Evolutionary conservation across 768 basidiomycete species (phyloP).

Genomic region (Trametes cubensis): DNA sequence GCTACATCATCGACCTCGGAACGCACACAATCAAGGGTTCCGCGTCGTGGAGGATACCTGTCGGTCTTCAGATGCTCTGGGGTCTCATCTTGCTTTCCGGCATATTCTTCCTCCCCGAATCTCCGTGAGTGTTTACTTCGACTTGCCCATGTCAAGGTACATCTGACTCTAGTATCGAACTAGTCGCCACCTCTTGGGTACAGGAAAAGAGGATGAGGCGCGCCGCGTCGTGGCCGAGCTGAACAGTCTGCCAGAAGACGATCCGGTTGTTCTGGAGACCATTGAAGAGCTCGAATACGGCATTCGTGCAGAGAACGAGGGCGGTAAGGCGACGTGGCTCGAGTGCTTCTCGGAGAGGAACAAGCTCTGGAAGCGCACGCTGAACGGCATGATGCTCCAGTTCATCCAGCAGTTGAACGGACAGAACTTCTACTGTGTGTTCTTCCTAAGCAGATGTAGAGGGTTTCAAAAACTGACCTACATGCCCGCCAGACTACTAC

Average conservation of each 20-base stretch:
- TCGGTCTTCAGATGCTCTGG: constrained; percentile 76
- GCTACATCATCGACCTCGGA: constrained; percentile 71
- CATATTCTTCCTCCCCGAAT: constrained; percentile 77
- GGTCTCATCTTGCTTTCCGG: constrained; percentile 68
- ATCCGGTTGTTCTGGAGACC: constrained; percentile 58
- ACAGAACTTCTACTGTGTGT: constrained; percentile 78
- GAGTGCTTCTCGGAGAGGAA: constrained; percentile 77
- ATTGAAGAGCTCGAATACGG: constrained; percentile 67
- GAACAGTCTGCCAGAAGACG: constrained; percentile 62
- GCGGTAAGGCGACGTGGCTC: constrained; percentile 76
- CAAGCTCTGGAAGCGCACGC: constrained; percentile 70
- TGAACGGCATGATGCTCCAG: constrained; percentile 82
- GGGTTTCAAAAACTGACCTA: neutral
- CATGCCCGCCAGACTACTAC: constrained; percentile 60
- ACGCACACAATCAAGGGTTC: constrained; percentile 57
- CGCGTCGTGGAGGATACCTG: constrained; percentile 73
- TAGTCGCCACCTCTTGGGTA: constrained; percentile 73
- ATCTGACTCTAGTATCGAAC: neutral
- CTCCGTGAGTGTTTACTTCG: constrained; percentile 54
- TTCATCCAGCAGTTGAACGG: constrained; percentile 82
- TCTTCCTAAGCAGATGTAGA: neutral
- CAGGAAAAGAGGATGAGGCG: constrained; percentile 54
- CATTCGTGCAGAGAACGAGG: constrained; percentile 75
- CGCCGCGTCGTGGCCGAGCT: constrained; percentile 63
- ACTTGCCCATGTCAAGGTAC: neutral